Conservation (phyloP, 805 yeast genomes). For the Kuraishia cidri region DNA sequence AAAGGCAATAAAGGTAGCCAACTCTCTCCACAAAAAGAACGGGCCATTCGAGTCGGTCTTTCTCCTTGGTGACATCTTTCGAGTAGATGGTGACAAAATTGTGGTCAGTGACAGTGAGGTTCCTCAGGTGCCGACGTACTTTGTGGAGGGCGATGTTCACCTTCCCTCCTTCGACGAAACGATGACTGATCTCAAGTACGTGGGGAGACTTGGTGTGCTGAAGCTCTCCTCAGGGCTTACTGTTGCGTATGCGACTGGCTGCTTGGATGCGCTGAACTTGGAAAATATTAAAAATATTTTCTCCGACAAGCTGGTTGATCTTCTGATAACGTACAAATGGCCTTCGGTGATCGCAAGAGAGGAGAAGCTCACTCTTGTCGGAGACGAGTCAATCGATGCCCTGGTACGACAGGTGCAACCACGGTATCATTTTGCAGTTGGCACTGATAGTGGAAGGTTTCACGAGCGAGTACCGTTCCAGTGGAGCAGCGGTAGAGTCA, state of each 20-base stretch:
- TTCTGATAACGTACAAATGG: conserved; percentile 55
- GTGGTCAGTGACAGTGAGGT: conserved; percentile 6
- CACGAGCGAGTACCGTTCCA: conserved; percentile 49
- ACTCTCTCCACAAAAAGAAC: conserved; percentile 40
- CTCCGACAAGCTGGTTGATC: conserved; percentile 29
- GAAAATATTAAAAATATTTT: conserved; percentile 13
- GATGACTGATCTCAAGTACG: conserved; percentile 15
- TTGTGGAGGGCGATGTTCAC: conserved; percentile 12
- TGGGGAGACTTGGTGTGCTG: conserved; percentile 25
- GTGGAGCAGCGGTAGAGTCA: conserved; percentile 37
- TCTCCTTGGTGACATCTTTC: conserved; percentile 43
- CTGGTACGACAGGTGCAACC: conserved; percentile 41
- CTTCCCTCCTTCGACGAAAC: conserved; percentile 7
- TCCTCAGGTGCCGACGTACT: conserved; percentile 10
- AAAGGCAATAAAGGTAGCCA: conserved; percentile 34
- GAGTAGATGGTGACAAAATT: conserved; percentile 6
- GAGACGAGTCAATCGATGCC: conserved; percentile 35
- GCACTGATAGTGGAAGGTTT: conserved; percentile 36
- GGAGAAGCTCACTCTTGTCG: conserved; percentile 32
- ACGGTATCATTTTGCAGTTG: conserved; percentile 57
- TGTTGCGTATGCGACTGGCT: conserved; percentile 34
- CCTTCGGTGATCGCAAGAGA: conserved; percentile 40
- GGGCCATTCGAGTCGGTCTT: conserved; percentile 59
- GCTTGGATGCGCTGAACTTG: conserved; percentile 8
- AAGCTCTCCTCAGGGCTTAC: conserved; percentile 34